Conservation (phyloP, 345 rosid genomes). For the Erodium maritimum region DNA sequence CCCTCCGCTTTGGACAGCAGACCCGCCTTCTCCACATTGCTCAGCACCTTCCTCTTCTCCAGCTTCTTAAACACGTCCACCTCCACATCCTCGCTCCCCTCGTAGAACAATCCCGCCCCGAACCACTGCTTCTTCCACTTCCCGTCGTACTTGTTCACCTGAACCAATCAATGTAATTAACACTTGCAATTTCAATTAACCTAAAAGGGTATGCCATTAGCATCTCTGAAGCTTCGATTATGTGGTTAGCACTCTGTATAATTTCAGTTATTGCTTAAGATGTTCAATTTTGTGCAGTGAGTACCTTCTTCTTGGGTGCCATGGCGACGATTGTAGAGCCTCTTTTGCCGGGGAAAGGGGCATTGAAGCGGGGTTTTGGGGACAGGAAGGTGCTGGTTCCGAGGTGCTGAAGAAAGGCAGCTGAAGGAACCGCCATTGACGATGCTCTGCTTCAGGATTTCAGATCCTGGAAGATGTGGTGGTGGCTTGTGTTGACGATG, state of each 20-base stretch:
- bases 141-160: slow-evolving; percentile 70
- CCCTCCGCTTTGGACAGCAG: slow-evolving; percentile 72
- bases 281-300: background rate
- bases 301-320: slow-evolving; percentile 79
- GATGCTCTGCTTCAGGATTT: slow-evolving; percentile 1
- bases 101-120: slow-evolving; percentile 81
- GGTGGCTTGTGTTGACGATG: background rate
- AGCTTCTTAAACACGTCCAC: slow-evolving; percentile 89
- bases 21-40: slow-evolving; percentile 83
- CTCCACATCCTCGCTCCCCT: slow-evolving; percentile 72
- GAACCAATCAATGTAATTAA: background rate
- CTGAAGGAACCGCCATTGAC: slow-evolving; percentile 50
- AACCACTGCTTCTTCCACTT: slow-evolving; percentile 81
- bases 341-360: slow-evolving; percentile 18
- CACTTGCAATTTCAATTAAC: background rate
- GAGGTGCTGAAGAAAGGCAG: slow-evolving; percentile 24
- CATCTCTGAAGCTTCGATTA: background rate
- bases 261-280: background rate
- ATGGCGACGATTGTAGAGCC: slow-evolving; percentile 48
- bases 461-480: too few relatives aligned
- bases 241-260: background rate
- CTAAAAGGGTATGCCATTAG: too few relatives aligned
- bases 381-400: slow-evolving; percentile 18
- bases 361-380: slow-evolving; percentile 16
- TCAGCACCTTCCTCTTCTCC: slow-evolving; percentile 69